Conservation (phyloP, 768 basidiomycete species). For the Kwoniella pini region DNA sequence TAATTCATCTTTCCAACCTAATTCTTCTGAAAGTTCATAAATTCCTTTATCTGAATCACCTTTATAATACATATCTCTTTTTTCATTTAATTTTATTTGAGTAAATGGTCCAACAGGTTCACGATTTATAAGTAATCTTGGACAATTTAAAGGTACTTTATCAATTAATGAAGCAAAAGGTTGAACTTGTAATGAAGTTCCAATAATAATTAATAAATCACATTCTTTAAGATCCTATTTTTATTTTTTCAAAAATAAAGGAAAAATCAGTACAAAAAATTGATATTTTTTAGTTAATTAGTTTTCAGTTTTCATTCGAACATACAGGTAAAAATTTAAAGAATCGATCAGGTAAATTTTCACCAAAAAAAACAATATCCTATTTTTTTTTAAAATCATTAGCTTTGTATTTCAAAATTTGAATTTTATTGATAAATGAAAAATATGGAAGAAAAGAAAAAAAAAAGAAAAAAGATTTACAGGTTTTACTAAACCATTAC, state of each 20-base stretch:
- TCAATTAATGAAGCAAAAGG: slow-evolving; percentile 80
- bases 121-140: slow-evolving; percentile 85
- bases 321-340: slow-evolving; percentile 59
- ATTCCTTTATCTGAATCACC: slow-evolving; percentile 63
- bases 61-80: slow-evolving; percentile 29
- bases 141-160: slow-evolving; percentile 63
- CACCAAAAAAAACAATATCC: slow-evolving; percentile 87
- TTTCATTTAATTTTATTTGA: not conserved
- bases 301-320: not conserved
- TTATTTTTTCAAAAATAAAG: no score
- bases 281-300: not conserved
- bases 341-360: slow-evolving; percentile 69
- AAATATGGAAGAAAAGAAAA: no score
- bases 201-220: slow-evolving; percentile 86
- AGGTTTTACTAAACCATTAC: slow-evolving; percentile 80
- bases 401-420: no score
- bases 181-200: slow-evolving; percentile 69
- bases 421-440: no score
- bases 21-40: slow-evolving; percentile 63
- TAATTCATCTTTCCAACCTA: slow-evolving; percentile 64
- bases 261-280: not conserved
- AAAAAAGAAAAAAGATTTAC: slow-evolving; percentile 39
- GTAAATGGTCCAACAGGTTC: slow-evolving; percentile 66
- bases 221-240: slow-evolving; percentile 62
- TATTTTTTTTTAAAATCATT: no score